Evolutionary conservation across 2,329 filamentous ascomycete genomes (phyloP).

Genomic region (Aspergillus quadricinctus): DNA sequence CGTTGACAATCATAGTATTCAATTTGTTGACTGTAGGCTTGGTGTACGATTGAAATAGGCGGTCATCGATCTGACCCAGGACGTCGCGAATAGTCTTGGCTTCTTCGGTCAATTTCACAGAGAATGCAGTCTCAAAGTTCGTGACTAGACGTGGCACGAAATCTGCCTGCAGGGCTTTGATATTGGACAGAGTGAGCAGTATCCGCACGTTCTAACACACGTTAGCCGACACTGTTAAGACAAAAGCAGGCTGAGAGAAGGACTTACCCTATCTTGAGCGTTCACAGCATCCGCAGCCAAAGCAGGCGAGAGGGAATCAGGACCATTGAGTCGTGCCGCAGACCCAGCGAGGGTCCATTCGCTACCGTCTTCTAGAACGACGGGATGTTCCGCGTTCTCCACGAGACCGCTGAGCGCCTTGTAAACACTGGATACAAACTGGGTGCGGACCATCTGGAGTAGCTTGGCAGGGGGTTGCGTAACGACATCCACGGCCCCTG

Average conservation of each 20-base stretch:
- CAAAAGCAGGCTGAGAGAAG: neutral
- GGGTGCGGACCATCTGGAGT: constrained; percentile 81
- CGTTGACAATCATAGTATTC: constrained; percentile 64
- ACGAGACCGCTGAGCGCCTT: constrained; percentile 94
- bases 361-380: constrained; percentile 55
- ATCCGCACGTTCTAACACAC: constrained; percentile 75
- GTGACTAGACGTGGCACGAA: constrained; percentile 84
- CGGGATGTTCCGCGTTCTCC: constrained; percentile 82
- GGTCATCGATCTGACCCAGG: constrained; percentile 80
- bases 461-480: constrained; percentile 81
- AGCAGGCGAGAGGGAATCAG: constrained; percentile 35
- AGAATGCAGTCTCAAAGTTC: constrained; percentile 90
- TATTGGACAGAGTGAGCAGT: constrained; percentile 88
- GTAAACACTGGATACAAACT: constrained; percentile 91
- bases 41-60: constrained; percentile 90
- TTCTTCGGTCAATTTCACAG: constrained; percentile 90
- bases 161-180: constrained; percentile 74
- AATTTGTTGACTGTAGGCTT: constrained; percentile 68
- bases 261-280: constrained; percentile 49
- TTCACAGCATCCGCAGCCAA: constrained; percentile 50
- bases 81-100: constrained; percentile 88
- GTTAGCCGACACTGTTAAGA: constrained; percentile 8
- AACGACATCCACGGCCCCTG: constrained; percentile 71
- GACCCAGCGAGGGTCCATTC: constrained; percentile 49
- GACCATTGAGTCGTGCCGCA: constrained; percentile 22